Percentiles rank a stretch among this genome's conserved stretches.
phyloP scores from a whole-genome alignment of 495 filamentous ascomycete genomes.

The Penicillium simplicissimum region DNA sequence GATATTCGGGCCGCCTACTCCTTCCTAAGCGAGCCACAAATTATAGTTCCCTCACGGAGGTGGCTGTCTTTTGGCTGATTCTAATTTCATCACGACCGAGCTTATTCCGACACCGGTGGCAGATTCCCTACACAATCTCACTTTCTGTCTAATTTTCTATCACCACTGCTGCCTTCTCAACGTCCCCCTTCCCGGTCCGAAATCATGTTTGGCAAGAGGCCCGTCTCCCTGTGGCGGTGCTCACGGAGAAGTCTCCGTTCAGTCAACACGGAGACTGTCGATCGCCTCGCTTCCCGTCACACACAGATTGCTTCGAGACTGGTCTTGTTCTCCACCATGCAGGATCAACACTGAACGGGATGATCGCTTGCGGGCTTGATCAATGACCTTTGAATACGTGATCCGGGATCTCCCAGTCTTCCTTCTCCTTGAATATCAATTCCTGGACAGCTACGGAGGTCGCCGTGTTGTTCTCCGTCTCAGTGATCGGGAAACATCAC shows the following conservation, averaged over 20 bases:
- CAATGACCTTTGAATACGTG: not conserved
- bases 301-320: constrained; percentile 16
- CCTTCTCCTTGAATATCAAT: not conserved
- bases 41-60: not conserved
- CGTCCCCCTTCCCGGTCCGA: not conserved
- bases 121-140: not conserved
- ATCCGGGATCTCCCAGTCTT: not conserved
- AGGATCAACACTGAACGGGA: not conserved
- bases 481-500: constrained; percentile 3
- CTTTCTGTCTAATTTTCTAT: not conserved
- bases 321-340: not conserved
- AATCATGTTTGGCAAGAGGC: not conserved
- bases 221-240: constrained; percentile 10
- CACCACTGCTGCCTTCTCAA: constrained; percentile 1
- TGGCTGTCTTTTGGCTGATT: not conserved
- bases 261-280: constrained; percentile 7
- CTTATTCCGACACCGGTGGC: not conserved
- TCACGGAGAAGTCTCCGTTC: not conserved
- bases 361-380: not conserved
- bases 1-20: not conserved
- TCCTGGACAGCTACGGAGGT: constrained; percentile 9
- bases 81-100: not conserved
- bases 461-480: not conserved
- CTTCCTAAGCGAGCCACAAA: no score
- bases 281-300: constrained; percentile 16